These are phyloP conservation scores for Neurospora sp. DNA, from an alignment of 2,329 filamentous ascomycete species.

Conservation along the genomic window DNA sequence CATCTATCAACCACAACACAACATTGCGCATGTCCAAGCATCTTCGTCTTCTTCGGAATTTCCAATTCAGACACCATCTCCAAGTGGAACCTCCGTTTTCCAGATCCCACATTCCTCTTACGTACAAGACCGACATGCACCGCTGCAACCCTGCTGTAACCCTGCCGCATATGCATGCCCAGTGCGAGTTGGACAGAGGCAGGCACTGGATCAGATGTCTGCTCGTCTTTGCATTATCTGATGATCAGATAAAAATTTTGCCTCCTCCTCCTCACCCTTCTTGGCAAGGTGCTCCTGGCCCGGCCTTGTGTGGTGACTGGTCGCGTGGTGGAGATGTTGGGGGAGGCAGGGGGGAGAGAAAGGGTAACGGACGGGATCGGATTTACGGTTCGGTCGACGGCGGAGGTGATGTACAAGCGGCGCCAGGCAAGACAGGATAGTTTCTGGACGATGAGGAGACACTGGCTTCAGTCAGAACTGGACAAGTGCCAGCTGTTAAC, in stretches of 20 bases:
- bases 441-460: too few relatives aligned
- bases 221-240: constrained; percentile 19
- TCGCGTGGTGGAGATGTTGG: neutral
- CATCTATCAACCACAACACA: too few relatives aligned
- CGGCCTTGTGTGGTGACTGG: neutral
- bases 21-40: neutral
- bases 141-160: neutral
- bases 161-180: neutral
- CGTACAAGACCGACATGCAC: constrained; percentile 1
- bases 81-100: neutral
- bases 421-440: too few relatives aligned
- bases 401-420: neutral
- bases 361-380: neutral
- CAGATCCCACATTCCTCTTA: constrained; percentile 1
- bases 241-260: constrained; percentile 25
- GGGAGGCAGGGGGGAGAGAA: neutral
- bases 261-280: neutral
- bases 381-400: neutral
- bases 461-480: neutral
- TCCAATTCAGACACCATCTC: neutral
- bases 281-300: neutral
- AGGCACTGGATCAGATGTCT: neutral
- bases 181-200: too few relatives aligned
- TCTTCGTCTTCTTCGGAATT: neutral
- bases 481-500: neutral